Evolutionary conservation across 2,329 filamentous ascomycete genomes (phyloP), one percentile per base, ranked within the genome.

Genomic region (Trichophyton mentagrophytes): DNA sequence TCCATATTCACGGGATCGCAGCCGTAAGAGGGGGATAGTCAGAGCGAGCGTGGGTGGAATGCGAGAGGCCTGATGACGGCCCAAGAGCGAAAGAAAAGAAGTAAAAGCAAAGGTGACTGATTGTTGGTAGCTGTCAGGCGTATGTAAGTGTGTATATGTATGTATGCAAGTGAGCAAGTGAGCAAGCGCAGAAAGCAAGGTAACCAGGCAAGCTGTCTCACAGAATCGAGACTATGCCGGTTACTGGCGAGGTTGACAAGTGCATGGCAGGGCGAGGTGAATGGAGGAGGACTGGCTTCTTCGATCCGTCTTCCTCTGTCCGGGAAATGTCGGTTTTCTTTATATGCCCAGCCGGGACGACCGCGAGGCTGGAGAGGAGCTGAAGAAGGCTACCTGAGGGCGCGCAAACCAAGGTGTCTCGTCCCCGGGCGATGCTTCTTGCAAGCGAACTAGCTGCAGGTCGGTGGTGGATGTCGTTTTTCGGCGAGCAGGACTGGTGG

Each of bases 1-100:
- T 90, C 89, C 90, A 96, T 96, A 7, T 22, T 51, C 17, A n/a
- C 30, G 55, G 25, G 36, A 56, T 6, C n/a, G 53, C 20, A 27
- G 5, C 27, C 27, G 22, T 27, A 13, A 22, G 20, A 22, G 9
- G 13, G 13, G 4, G 13, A 9, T 25, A 30, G 25, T 4, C 8
- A 51, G 33, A 38, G 33, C 33, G 33, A 38, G 33, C 33, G 33
- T 7, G 22, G 22, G 20, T 13, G 22, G 20, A 27, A 6, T 11
- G 46, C 11, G 46, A 20, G 17, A 17, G 25, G 46, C 46, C 46
- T 51, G 46, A 51, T 51, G 8, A 55, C 27, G 30, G 56, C 38
- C 36, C 33, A 58, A 58, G 38, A 36, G 33, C 33, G 33, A 38
- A 20, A 36, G 46, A 42, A 8, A 17, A 42, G 27, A 13, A 8